These are phyloP conservation scores for Ganoderma sinense DNA, from an alignment of 1,284 basidiomycete genomes.

Conservation along the genomic window DNA sequence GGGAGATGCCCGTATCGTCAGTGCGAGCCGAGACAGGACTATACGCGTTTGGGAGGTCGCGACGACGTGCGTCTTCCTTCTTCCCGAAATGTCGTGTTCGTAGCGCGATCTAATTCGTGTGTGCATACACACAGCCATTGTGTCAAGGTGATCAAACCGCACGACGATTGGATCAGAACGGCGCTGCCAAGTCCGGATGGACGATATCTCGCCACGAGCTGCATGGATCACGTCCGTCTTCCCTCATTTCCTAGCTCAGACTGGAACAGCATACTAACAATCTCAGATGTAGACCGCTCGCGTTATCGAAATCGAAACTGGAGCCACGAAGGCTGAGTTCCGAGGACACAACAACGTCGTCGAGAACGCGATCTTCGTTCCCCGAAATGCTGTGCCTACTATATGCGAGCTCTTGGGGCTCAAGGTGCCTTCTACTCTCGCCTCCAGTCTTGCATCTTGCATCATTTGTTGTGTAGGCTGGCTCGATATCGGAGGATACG, in stretches of 20 bases:
- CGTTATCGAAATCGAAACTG: constrained; percentile 65
- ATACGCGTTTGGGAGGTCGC: constrained; percentile 78
- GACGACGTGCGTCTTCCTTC: constrained; percentile 55
- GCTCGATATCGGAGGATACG: constrained; percentile 14
- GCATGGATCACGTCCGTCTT: constrained; percentile 68
- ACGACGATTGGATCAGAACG: constrained; percentile 72
- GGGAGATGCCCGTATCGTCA: constrained; percentile 70
- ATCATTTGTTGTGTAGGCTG: neutral
- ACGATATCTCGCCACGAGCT: constrained; percentile 64
- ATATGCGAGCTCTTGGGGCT: constrained; percentile 48
- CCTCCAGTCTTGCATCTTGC: neutral
- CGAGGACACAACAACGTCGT: constrained; percentile 80
- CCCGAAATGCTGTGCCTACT: constrained; percentile 57
- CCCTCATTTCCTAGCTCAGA: neutral
- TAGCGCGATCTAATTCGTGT: neutral
- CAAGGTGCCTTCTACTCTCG: constrained; percentile 4
- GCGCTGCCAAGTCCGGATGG: constrained; percentile 66
- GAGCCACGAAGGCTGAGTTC: constrained; percentile 69
- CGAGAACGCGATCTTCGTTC: constrained; percentile 72
- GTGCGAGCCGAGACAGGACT: constrained; percentile 74
- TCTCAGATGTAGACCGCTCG: constrained; percentile 58
- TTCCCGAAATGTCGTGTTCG: neutral
- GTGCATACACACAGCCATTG: constrained; percentile 50
- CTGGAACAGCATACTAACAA: neutral
- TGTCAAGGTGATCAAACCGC: constrained; percentile 63